These are phyloP conservation scores for Penicillium tannophilum DNA, from an alignment of 495 filamentous ascomycete species.

Conservation along the genomic window DNA sequence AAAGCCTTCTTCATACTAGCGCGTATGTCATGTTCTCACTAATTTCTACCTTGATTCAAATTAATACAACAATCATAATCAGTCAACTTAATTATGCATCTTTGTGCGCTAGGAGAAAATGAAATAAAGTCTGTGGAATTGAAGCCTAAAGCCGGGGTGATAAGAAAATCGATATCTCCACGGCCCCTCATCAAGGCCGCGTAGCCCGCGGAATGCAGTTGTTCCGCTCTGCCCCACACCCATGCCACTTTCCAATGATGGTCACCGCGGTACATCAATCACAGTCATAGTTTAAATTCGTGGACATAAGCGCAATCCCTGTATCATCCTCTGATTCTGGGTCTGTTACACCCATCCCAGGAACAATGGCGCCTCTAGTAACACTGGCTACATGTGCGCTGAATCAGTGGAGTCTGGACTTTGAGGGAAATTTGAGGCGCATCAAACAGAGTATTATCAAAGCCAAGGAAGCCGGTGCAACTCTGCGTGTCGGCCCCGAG, in stretches of 20 bases:
- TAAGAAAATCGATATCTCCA: too few relatives aligned
- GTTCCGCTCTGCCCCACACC: slow-evolving; percentile 4
- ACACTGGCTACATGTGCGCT: slow-evolving; percentile 19
- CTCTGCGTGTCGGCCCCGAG: slow-evolving; percentile 15
- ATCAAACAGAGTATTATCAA: slow-evolving; percentile 19
- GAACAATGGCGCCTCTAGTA: slow-evolving; percentile 14
- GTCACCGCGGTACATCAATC: background rate
- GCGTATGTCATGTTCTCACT: too few relatives aligned
- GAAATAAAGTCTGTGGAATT: background rate
- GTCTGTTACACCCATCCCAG: background rate
- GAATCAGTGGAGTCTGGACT: slow-evolving; percentile 19
- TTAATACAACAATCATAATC: too few relatives aligned
- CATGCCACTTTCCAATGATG: slow-evolving; percentile 4
- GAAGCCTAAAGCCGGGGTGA: too few relatives aligned
- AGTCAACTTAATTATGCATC: too few relatives aligned
- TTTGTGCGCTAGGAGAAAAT: too few relatives aligned
- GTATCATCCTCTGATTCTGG: background rate
- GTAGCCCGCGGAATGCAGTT: background rate
- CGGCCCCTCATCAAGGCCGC: background rate
- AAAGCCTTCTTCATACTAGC: too few relatives aligned
- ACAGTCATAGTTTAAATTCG: background rate
- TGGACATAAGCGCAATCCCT: background rate
- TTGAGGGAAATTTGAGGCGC: slow-evolving; percentile 21
- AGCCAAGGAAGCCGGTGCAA: slow-evolving; percentile 14
- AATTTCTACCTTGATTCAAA: too few relatives aligned